Base-by-base conservation (phyloP, 371 early-diverging fungal species). In the Mucor ambiguus region DNA sequence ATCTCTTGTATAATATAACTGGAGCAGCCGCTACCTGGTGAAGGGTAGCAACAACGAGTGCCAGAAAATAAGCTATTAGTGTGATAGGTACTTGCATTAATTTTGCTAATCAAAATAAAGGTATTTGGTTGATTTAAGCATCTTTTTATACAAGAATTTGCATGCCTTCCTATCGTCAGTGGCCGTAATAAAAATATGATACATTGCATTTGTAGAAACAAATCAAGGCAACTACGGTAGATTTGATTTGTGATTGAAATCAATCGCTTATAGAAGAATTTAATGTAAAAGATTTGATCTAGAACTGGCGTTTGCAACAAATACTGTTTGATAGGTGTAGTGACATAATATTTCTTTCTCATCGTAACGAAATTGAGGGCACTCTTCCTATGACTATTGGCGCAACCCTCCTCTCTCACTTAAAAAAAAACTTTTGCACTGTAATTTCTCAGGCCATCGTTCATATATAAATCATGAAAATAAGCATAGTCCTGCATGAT, bases 181-280 rank as follows among this genome's bases (percentile, higher is more conserved):
- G 7, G 52, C 12, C 16, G 52, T 28, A 52, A 52, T 52, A 3
- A 28, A 14, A 52, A 52, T 52, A 11, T 26, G 14, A 52, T 52
- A 52, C 52, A 52, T 52, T 52, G 52, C 52, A 52, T 52, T 52
- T 26, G 24, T 28, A 28, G 52, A 49, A 16, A 52, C 16, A 52
- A 16, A 28, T 28, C 52, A 52, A 52, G 28, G 7, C 6, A 52
- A 3, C 22, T 4, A 52, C 5, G 14, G 10, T 22, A 22, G 0
- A 46, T 7, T 22, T 46, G 46, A 22, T 46, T 22, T 22, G 22
- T 46, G 46, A 44, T 46, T n/a, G 11, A 46, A 46, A 10, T 46
- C 22, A 6, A 20, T 22, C n/a, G 10, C 1, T 3, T 46, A 22
- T 20, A 22, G 20, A 46, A 41, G 9, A 22, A 8, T 52, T 12